phyloP scores from a whole-genome alignment of 2,329 filamentous ascomycete species.

The Trichoderma lentiforme region DNA sequence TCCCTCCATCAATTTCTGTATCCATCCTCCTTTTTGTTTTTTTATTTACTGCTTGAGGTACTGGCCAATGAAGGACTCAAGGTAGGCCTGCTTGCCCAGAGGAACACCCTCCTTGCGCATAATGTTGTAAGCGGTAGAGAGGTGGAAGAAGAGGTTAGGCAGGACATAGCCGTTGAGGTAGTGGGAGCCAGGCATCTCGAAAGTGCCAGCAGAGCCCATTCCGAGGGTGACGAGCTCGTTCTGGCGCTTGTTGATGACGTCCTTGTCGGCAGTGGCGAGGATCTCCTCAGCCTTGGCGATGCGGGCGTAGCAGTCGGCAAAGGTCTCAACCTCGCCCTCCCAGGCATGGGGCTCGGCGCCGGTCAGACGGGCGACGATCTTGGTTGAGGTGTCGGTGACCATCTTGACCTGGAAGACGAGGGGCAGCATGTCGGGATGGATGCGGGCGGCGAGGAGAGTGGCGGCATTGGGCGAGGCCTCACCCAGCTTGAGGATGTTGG shows the following conservation, averaged over 20 bases:
- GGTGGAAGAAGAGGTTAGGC: conserved; percentile 65
- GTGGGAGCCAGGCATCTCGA: conserved; percentile 27
- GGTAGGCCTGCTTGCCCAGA: conserved; percentile 59
- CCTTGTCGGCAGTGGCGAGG: conserved; percentile 33
- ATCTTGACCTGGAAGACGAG: conserved; percentile 40
- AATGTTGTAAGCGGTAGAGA: conserved; percentile 57
- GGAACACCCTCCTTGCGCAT: conserved; percentile 58
- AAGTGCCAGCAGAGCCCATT: conserved; percentile 30
- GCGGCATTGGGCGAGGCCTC: conserved; percentile 32
- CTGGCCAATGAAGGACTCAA: conserved; percentile 33
- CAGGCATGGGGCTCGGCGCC: conserved; percentile 30
- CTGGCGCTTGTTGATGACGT: conserved; percentile 33
- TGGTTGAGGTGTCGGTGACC: conserved; percentile 29
- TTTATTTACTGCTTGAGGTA: neutral
- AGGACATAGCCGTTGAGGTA: conserved; percentile 49
- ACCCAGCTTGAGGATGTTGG: conserved; percentile 36
- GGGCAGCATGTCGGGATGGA: conserved; percentile 43
- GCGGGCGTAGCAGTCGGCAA: conserved; percentile 35
- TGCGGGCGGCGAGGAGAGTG: conserved; percentile 31
- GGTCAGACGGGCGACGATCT: conserved; percentile 33
- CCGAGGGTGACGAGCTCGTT: conserved; percentile 29
- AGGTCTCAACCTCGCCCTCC: conserved; percentile 31
- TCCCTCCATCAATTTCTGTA: neutral
- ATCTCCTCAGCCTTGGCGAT: conserved; percentile 32
- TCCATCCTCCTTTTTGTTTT: neutral